phyloP scores from a whole-genome alignment of 495 filamentous ascomycete genomes.

The Lasiosphaeris hirsuta region DNA sequence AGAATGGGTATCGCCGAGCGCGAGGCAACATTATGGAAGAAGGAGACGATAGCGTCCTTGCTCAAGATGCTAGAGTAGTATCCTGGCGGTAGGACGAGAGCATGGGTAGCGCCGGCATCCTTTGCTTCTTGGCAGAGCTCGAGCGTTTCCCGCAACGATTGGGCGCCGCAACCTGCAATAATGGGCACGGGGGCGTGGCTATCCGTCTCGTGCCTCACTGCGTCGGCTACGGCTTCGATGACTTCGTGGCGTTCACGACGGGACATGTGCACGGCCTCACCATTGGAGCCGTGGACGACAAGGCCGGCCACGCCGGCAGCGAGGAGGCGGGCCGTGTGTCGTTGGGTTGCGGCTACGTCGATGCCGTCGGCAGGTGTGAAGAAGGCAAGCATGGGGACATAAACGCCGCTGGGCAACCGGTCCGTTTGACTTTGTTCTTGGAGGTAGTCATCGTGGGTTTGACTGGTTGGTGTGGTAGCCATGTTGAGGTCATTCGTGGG shows the following conservation, averaged over 20 bases:
- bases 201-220: conserved; percentile 64
- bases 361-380: conserved; percentile 58
- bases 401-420: conserved; percentile 51
- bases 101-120: conserved; percentile 75
- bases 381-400: conserved; percentile 70
- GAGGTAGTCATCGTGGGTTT: neutral
- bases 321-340: conserved; percentile 69
- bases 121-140: conserved; percentile 73
- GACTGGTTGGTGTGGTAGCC: conserved; percentile 10
- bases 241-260: conserved; percentile 66
- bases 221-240: conserved; percentile 68
- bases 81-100: conserved; percentile 76
- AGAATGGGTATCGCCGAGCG: conserved; percentile 67
- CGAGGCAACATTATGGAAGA: conserved; percentile 70
- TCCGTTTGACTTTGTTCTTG: neutral
- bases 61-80: conserved; percentile 77
- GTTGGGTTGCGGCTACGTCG: conserved; percentile 62
- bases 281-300: conserved; percentile 81
- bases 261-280: conserved; percentile 79
- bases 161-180: conserved; percentile 80
- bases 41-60: conserved; percentile 64
- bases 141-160: conserved; percentile 84
- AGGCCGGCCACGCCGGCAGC: conserved; percentile 69
- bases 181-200: conserved; percentile 61
- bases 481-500: neutral